Percentiles rank a stretch among this genome's conserved stretches.
These are phyloP conservation scores for Cladobotryum protrusum DNA, from an alignment of 2,329 filamentous ascomycete genomes.

Conservation along the genomic window DNA sequence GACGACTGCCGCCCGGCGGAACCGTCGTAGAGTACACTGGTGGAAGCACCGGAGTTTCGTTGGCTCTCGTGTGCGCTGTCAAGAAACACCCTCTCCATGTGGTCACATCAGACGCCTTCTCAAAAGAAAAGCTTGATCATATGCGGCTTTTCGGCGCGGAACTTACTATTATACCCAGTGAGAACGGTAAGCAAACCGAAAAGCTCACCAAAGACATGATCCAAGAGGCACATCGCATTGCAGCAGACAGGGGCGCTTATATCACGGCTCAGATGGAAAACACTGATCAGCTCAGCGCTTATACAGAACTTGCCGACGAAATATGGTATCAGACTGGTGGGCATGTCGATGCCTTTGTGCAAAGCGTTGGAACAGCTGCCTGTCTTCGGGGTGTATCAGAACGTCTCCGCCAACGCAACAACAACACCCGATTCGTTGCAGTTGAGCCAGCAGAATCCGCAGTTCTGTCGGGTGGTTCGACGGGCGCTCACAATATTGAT, in stretches of 20 bases:
- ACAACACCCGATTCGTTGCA: not conserved
- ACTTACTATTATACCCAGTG: slow-evolving; percentile 2
- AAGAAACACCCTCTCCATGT: slow-evolving; percentile 3
- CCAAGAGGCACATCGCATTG: slow-evolving; percentile 1
- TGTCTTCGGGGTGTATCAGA: slow-evolving; percentile 7
- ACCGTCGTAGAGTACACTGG: slow-evolving; percentile 7
- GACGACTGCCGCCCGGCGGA: slow-evolving; percentile 4
- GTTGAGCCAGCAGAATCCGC: slow-evolving; percentile 7
- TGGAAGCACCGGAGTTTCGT: slow-evolving; percentile 3
- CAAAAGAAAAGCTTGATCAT: slow-evolving; percentile 3
- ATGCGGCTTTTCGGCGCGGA: slow-evolving; percentile 4
- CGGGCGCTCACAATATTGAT: slow-evolving; percentile 5
- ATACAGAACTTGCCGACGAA: slow-evolving; percentile 3
- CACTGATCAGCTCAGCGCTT: not conserved
- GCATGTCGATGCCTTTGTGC: slow-evolving; percentile 1
- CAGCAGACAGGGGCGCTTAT: not conserved
- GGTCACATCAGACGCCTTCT: slow-evolving; percentile 6
- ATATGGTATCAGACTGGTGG: slow-evolving; percentile 4
- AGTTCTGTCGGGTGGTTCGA: slow-evolving; percentile 2
- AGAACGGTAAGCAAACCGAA: slow-evolving; percentile 7
- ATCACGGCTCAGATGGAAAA: slow-evolving; percentile 5
- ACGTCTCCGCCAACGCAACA: slow-evolving; percentile 1
- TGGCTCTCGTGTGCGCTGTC: slow-evolving; percentile 3
- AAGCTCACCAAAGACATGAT: slow-evolving; percentile 9
- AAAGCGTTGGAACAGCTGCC: slow-evolving; percentile 1